Evolutionary conservation across 2,329 filamentous ascomycete genomes (phyloP), one percentile per base, ranked within the genome.

Genomic region (Botrytis deweyae): DNA sequence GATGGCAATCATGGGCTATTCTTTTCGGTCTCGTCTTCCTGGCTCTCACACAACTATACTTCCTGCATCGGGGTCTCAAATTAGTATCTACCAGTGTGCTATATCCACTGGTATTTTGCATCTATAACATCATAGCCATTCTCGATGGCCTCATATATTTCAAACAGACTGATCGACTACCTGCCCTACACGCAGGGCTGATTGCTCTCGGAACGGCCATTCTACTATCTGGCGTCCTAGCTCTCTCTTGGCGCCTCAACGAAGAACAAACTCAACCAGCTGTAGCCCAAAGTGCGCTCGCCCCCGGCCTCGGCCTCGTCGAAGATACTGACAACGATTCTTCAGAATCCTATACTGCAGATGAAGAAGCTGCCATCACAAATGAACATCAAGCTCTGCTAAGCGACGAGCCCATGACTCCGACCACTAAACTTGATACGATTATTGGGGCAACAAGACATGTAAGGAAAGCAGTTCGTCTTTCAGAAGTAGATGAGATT

Each of bases 91-190:
- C 96, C 36, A 97, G 94, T 79, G 92, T 98, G 75, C 87, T 99
- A 78, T 99, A 99, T 83, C 96, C 96, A 8, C 91, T 98, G 78
- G 95, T 98, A 58, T 99, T 99, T 84, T 99, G 96, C 87, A 90
- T 98, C 77, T 99, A 98, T 87, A 99, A 99, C 86, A 97, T 99
- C 80, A 95, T 98, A 80, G 96, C 96, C 77, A 99, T 99, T 78
- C 86, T 98, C 78, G 96, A 99, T 83, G 96, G 96, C 46, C 87
- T 99, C 78, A 97, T 99, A 79, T 99, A 98, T 84, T 99, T 98
- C 84, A 88, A 92, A 79, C 96, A 99, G 83, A 92, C 92, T 71
- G 91, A 94, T 76, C 88, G 93, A 73, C 89, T 99, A 76, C 90
- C 91, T 25, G 87, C 90, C 0, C 83, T 96, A 3, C 91, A 93